Conservation (phyloP, 345 rosid species). For the Populus pruinosa region DNA sequence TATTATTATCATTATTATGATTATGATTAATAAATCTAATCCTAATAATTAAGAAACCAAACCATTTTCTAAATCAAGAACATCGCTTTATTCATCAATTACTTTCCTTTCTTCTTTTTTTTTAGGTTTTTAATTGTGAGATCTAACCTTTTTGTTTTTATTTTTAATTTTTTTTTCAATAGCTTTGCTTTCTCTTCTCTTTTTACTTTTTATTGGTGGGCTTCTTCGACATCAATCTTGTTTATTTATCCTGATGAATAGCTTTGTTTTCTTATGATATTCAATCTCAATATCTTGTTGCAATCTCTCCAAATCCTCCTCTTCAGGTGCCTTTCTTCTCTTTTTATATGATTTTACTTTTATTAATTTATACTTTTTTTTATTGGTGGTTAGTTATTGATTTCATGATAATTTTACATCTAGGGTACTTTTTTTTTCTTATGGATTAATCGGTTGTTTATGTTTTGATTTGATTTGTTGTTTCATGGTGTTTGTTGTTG, state of each 20-base stretch:
- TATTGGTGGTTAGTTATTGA: not conserved
- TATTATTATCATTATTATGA: too few species aligned
- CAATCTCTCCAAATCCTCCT: conserved; percentile 55
- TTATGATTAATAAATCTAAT: not conserved
- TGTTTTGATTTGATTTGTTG: conserved; percentile 9
- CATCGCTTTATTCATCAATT: not conserved
- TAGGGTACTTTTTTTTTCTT: not conserved
- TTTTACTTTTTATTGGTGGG: conserved; percentile 26
- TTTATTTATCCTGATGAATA: conserved; percentile 41
- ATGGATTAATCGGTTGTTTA: conserved; percentile 7
- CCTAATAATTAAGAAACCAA: not conserved
- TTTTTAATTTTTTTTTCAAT: conserved; percentile 16
- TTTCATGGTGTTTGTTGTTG: not conserved
- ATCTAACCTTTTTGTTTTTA: too few species aligned
- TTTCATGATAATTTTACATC: not conserved
- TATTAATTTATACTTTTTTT: not conserved
- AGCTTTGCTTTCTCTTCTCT: conserved; percentile 21
- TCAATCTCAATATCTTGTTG: conserved; percentile 48
- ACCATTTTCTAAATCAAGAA: not conserved
- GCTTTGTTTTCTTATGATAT: conserved; percentile 40
- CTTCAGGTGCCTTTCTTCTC: conserved; percentile 42
- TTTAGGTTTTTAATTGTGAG: not conserved
- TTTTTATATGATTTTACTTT: not conserved
- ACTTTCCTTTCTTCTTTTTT: not conserved
- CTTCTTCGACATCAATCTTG: conserved; percentile 32